These are phyloP conservation scores for Kregervanrija fluxuum DNA, from an alignment of 805 yeast species.

Conservation along the genomic window DNA sequence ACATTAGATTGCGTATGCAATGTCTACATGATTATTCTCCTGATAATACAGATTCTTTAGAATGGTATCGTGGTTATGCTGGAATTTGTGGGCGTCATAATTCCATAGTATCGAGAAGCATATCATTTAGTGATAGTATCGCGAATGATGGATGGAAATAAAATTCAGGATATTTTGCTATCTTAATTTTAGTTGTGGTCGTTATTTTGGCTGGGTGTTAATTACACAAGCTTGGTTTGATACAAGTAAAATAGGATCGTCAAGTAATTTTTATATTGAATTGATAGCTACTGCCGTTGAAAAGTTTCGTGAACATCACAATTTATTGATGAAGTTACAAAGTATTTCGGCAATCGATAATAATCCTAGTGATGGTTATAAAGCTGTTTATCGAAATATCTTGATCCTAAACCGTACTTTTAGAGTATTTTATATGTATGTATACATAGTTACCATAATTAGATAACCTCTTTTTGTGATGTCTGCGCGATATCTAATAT, in stretches of 20 bases:
- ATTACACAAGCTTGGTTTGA: constrained; percentile 71
- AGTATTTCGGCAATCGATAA: constrained; percentile 53
- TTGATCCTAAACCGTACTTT: too few species aligned
- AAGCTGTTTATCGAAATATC: constrained; percentile 59
- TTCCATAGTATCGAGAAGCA: constrained; percentile 16
- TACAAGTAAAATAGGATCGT: constrained; percentile 55
- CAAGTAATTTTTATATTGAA: constrained; percentile 65
- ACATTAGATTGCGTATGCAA: constrained; percentile 38
- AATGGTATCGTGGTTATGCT: not conserved
- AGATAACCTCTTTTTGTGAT: too few species aligned
- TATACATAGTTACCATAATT: too few species aligned
- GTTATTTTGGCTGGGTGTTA: constrained; percentile 63
- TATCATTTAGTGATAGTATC: constrained; percentile 14
- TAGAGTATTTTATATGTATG: too few species aligned
- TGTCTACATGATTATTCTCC: constrained; percentile 33
- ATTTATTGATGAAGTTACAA: constrained; percentile 54
- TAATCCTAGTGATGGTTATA: constrained; percentile 73
- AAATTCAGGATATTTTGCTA: constrained; percentile 78
- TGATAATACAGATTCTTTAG: constrained; percentile 14
- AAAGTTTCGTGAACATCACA: constrained; percentile 54
- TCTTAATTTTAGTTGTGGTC: constrained; percentile 72
- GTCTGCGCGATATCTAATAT: too few species aligned
- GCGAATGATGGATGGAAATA: constrained; percentile 20
- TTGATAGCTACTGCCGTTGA: constrained; percentile 62
- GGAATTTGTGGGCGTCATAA: constrained; percentile 1